A percentile compares a stretch with the other conserved stretches of the same genome.
These are phyloP conservation scores for Ambrosia hybrid DNA, from an alignment of 140 eudicot species.

Conservation along the genomic window DNA sequence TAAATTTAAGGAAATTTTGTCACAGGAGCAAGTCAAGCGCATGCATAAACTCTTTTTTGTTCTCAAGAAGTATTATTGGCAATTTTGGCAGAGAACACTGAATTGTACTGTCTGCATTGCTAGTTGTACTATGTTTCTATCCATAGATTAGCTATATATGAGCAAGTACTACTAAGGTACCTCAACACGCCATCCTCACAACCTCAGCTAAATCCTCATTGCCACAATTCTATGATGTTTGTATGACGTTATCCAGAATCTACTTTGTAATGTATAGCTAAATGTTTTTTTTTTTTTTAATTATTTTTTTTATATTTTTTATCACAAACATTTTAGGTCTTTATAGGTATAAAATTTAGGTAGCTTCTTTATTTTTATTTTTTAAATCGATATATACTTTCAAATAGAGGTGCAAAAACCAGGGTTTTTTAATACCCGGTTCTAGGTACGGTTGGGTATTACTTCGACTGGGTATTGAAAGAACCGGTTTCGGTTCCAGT, in stretches of 20 bases:
- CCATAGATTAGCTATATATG: conserved; percentile 20
- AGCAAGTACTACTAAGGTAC: conserved; percentile 18
- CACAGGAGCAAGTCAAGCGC: conserved; percentile 27
- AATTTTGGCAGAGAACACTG: conserved; percentile 12
- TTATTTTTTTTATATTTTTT: too few species aligned
- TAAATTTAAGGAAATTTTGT: conserved; percentile 6
- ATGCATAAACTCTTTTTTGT: conserved; percentile 23
- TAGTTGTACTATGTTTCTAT: conserved; percentile 14
- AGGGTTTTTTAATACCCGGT: too few species aligned
- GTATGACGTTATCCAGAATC: conserved; percentile 23
- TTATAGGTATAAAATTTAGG: background rate
- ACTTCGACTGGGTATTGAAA: too few species aligned
- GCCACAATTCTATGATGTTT: conserved; percentile 13
- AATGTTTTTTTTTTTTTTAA: background rate
- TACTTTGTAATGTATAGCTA: conserved; percentile 1
- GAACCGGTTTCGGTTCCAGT: too few species aligned
- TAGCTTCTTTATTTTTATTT: too few species aligned
- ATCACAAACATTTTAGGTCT: background rate
- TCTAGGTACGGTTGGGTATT: too few species aligned
- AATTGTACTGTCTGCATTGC: conserved; percentile 1
- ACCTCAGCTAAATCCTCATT: conserved; percentile 1
- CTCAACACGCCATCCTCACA: conserved; percentile 23
- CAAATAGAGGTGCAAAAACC: too few species aligned
- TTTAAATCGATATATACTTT: too few species aligned
- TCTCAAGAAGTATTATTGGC: conserved; percentile 22